Evolutionary conservation across 495 filamentous ascomycete genomes (phyloP), one percentile per base, ranked within the genome.

Genomic region (Jackrogersella multiformis): DNA sequence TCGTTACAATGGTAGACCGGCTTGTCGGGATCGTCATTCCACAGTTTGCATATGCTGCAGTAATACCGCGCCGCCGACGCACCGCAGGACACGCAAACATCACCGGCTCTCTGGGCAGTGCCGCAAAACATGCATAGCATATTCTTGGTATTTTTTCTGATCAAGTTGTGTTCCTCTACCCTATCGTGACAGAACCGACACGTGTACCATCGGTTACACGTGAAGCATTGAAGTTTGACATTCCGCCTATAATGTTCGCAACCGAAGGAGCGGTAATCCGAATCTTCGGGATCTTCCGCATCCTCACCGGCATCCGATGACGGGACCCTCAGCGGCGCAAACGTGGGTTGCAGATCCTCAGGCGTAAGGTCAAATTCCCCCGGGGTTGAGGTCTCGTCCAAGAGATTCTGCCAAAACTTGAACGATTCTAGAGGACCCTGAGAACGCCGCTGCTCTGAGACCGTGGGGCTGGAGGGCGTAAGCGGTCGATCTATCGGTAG

Each of bases 71-170:
- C 92, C 15, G 90, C 88, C 52, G 85, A 86, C 70, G 88, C 86
- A 30, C 87, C 89, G 76, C 95, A 99, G 18, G 87, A 74, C 36
- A 80, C 77, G 76, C 95, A 99, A 38, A 85, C 82, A 61, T 95
- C 90, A 28, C 85, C 85, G 12, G 92, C 96, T 48, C 87, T 86
- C 71, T 99, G 95, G 9, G 95, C 88, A 69, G 88, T 88, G 9
- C 89, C 89, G 78, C 95, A 99, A 26, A 94, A 83, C 95, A 99
- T 99, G 80, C 95, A 99, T 18, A 98, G 83, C 95, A 99, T 99
- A 74, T 97, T 89, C 77, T 90, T 89, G 23, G 94, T 98, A 63
- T 90, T 89, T 49, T 86, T 87, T 44, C 95, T 88, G 70, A 90
- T 86, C 56, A 99, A 82, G 69, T 78, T 81, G 78, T 99, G 95